These are phyloP conservation scores for Isabelozyma heimii DNA, from an alignment of 805 yeast genomes.

Conservation along the genomic window DNA sequence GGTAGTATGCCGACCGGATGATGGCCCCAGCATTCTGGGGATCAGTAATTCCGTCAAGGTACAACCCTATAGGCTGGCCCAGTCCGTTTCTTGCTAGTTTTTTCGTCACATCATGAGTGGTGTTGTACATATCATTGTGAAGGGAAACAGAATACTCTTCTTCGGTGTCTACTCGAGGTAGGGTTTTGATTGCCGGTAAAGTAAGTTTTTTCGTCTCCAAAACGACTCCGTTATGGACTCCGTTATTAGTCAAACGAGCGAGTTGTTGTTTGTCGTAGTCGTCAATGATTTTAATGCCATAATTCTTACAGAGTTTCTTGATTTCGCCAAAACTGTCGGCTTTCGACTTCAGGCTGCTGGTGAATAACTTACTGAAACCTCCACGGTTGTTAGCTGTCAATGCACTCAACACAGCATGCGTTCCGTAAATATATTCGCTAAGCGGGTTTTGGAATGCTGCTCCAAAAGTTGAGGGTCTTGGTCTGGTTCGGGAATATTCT, in stretches of 20 bases:
- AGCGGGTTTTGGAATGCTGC: conserved; percentile 38
- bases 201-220: conserved; percentile 59
- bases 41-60: conserved; percentile 76
- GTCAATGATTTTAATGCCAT: conserved; percentile 34
- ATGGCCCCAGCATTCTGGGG: conserved; percentile 89
- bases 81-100: conserved; percentile 14
- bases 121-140: conserved; percentile 14
- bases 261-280: conserved; percentile 49
- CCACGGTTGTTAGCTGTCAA: conserved; percentile 54
- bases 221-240: conserved; percentile 79
- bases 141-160: conserved; percentile 15
- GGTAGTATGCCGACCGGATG: conserved; percentile 71
- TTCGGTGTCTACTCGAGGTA: conserved; percentile 23
- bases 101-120: conserved; percentile 5
- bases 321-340: conserved; percentile 42
- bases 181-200: conserved; percentile 19
- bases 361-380: conserved; percentile 48
- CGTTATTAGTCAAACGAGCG: conserved; percentile 59
- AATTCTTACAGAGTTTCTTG: conserved; percentile 43
- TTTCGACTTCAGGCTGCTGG: conserved; percentile 23
- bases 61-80: conserved; percentile 62
- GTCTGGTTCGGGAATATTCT: conserved; percentile 4
- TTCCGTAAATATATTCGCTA: conserved; percentile 73
- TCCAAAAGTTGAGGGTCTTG: neutral
- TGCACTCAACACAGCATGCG: conserved; percentile 72